Evolutionary conservation across 2,329 filamentous ascomycete species (phyloP).

Genomic region (Sclerotiophoma versabilis): DNA sequence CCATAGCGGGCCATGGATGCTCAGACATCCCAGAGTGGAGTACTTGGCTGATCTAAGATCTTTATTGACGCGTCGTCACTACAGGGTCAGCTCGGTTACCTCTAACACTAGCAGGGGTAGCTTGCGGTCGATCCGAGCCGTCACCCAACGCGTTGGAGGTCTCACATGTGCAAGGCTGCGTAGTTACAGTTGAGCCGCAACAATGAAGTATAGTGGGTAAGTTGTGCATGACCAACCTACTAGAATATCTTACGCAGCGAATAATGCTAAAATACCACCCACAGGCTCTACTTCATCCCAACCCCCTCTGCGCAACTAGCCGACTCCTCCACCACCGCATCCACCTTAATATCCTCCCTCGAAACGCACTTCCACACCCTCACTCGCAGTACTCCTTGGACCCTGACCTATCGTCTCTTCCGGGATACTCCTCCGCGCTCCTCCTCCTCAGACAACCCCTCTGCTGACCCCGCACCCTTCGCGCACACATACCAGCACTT

Average conservation of each 20-base stretch:
- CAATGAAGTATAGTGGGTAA: conserved; percentile 34
- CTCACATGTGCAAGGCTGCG: neutral
- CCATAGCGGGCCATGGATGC: conserved; percentile 13
- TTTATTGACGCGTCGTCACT: conserved; percentile 9
- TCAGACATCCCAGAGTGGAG: conserved; percentile 13
- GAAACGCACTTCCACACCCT: conserved; percentile 36
- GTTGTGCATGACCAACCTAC: neutral
- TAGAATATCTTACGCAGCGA: neutral
- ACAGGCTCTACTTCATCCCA: conserved; percentile 45
- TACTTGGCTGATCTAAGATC: conserved; percentile 9
- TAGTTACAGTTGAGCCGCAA: neutral
- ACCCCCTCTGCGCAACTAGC: conserved; percentile 34
- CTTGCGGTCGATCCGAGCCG: conserved; percentile 5
- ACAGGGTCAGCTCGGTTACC: neutral
- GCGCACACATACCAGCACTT: conserved; percentile 40
- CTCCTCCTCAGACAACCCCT: too few relatives aligned
- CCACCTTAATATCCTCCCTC: conserved; percentile 34
- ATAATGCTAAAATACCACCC: neutral
- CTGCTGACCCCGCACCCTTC: conserved; percentile 21
- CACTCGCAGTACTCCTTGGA: conserved; percentile 34
- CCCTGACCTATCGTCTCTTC: conserved; percentile 43
- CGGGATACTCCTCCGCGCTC: conserved; percentile 37
- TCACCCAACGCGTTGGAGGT: neutral
- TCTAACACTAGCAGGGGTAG: conserved; percentile 13
- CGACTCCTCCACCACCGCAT: conserved; percentile 30